phyloP scores from a whole-genome alignment of 768 basidiomycete genomes.

The Leucosporidium creatinivorum region DNA sequence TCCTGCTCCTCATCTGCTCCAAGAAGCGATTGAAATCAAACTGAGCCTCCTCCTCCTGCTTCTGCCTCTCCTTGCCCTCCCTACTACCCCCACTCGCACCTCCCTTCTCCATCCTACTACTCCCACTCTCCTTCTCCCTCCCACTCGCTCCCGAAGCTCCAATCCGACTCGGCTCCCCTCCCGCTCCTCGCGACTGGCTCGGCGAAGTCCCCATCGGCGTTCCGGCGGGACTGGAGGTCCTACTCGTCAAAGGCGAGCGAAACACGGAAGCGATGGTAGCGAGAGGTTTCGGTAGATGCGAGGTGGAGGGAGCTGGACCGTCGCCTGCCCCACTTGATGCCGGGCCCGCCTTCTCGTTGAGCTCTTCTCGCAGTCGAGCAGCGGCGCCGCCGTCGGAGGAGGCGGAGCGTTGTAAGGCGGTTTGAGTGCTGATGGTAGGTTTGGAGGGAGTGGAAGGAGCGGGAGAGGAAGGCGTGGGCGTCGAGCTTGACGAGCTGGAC shows the following conservation, averaged over 20 bases:
- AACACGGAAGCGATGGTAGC: conserved; percentile 31
- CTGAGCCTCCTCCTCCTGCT: conserved; percentile 8
- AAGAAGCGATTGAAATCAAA: conserved; percentile 95
- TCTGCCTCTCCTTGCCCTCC: neutral
- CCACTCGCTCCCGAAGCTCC: neutral
- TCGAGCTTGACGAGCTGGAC: too few relatives aligned
- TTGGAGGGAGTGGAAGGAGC: too few relatives aligned
- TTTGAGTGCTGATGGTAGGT: too few relatives aligned
- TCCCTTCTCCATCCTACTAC: neutral
- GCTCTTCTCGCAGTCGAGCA: too few relatives aligned
- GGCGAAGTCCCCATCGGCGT: neutral
- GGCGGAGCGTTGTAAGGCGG: neutral
- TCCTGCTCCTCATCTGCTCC: conserved; percentile 82
- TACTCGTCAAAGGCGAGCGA: conserved; percentile 11
- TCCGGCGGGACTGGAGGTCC: neutral
- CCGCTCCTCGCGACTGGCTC: neutral
- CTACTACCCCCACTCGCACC: neutral
- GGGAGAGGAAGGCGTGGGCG: too few relatives aligned
- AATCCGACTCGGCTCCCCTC: too few relatives aligned
- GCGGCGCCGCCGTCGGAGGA: neutral
- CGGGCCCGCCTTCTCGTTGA: too few relatives aligned
- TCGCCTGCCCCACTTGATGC: too few relatives aligned
- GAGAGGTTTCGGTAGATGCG: conserved; percentile 21
- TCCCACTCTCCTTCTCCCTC: neutral
- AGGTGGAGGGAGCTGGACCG: neutral